phyloP scores from a whole-genome alignment of 2,329 filamentous ascomycete species.

The Corinectria fuckeliana region DNA sequence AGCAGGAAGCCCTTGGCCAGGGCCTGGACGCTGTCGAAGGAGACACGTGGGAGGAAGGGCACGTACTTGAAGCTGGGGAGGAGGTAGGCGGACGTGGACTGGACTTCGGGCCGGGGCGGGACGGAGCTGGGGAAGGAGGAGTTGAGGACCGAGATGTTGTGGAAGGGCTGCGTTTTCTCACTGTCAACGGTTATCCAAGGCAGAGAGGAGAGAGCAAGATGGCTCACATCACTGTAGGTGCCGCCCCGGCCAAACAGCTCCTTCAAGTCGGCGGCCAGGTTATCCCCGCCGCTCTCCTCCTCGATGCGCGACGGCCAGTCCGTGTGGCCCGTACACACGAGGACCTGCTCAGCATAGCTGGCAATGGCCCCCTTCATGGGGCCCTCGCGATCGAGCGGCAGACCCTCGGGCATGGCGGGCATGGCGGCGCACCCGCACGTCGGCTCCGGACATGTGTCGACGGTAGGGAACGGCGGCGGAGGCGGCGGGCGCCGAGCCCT shows the following conservation, averaged over 20 bases:
- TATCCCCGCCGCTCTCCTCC: constrained; percentile 73
- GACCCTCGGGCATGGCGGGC: constrained; percentile 66
- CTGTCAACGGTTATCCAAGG: background rate
- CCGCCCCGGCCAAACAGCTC: constrained; percentile 71
- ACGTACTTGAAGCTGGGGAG: constrained; percentile 86
- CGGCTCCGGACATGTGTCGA: constrained; percentile 72
- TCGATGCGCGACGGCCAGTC: constrained; percentile 89
- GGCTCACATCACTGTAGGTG: constrained; percentile 70
- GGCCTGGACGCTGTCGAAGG: constrained; percentile 60
- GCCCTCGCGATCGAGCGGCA: constrained; percentile 76
- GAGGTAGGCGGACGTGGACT: constrained; percentile 72
- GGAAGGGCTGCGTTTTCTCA: constrained; percentile 69
- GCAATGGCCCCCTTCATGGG: constrained; percentile 79
- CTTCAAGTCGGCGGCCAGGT: constrained; percentile 75
- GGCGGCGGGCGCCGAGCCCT: constrained; percentile 25
- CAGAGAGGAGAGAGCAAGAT: background rate
- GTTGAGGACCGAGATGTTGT: constrained; percentile 79
- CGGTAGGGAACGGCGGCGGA: constrained; percentile 49
- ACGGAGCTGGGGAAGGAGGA: constrained; percentile 72
- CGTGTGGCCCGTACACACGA: constrained; percentile 79
- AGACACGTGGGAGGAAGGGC: constrained; percentile 70
- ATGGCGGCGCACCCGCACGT: constrained; percentile 77
- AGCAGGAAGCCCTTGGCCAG: constrained; percentile 71
- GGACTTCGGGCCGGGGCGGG: constrained; percentile 51
- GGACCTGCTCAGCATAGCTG: constrained; percentile 79